Evolutionary conservation across 257 asterid genomes (phyloP).

Genomic region (Solanum lycopersicoides): DNA sequence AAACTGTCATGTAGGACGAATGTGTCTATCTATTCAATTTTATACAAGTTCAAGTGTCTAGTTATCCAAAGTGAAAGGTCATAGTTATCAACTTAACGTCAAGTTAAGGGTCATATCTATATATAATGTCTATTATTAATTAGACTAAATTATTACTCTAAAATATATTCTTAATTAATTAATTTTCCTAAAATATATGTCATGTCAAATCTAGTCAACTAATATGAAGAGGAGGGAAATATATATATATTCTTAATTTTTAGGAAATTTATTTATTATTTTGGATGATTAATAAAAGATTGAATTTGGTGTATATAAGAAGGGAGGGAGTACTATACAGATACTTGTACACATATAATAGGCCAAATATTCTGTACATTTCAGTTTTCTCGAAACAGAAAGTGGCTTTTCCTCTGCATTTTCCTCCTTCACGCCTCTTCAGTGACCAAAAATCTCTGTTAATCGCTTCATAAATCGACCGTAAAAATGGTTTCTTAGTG

Average conservation of each 20-base stretch:
- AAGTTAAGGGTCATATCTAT: no score
- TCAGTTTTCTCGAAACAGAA: background rate
- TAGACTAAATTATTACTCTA: background rate
- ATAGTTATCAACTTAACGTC: background rate
- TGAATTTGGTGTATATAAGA: background rate
- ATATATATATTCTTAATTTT: no score
- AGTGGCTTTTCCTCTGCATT: background rate
- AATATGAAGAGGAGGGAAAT: background rate
- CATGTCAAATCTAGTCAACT: background rate
- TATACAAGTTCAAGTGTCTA: background rate
- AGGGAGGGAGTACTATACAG: background rate
- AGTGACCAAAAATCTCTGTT: background rate
- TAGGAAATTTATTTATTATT: no score
- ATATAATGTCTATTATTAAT: no score
- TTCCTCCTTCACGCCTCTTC: background rate
- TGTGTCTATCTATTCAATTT: background rate
- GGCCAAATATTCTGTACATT: background rate
- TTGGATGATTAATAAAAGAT: background rate
- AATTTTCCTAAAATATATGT: background rate
- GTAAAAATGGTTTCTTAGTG: background rate
- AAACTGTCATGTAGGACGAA: background rate
- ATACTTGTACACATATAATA: background rate
- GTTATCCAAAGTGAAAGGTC: background rate
- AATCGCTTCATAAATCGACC: no score
- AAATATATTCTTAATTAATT: no score